A percentile compares a stretch with the other conserved stretches of the same genome.
Evolutionary conservation across 1,284 basidiomycete genomes (phyloP).

Genomic region (Schizophyllum amplum): DNA sequence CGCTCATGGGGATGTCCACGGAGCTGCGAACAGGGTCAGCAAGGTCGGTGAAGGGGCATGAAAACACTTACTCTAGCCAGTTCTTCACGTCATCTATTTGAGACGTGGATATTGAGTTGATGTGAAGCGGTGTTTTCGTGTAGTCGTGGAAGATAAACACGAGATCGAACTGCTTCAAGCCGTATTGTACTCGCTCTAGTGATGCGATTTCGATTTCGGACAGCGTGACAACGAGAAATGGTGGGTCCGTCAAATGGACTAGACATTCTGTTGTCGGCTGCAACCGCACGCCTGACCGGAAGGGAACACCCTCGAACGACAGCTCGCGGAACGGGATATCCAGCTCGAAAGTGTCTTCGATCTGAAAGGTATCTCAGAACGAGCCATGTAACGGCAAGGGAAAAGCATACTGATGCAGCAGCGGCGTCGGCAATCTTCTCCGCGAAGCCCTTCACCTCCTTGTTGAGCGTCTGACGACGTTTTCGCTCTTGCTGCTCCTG

Average conservation of each 20-base stretch:
- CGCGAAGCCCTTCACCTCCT: slow-evolving; percentile 91
- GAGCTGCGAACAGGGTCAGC: slow-evolving; percentile 44
- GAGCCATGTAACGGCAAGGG: not conserved
- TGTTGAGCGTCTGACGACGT: slow-evolving; percentile 85
- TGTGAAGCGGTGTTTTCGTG: slow-evolving; percentile 83
- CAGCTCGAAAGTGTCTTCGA: slow-evolving; percentile 81
- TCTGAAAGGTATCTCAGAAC: slow-evolving; percentile 28
- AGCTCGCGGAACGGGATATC: slow-evolving; percentile 98
- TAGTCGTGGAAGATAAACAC: slow-evolving; percentile 97
- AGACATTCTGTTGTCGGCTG: slow-evolving; percentile 97
- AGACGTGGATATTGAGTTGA: slow-evolving; percentile 89
- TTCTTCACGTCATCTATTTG: slow-evolving; percentile 95
- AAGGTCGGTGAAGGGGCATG: slow-evolving; percentile 6
- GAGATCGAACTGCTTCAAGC: slow-evolving; percentile 95
- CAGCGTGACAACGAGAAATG: slow-evolving; percentile 94
- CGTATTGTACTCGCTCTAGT: slow-evolving; percentile 95
- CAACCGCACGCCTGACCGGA: slow-evolving; percentile 89
- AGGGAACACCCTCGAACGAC: slow-evolving; percentile 95
- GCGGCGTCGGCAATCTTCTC: slow-evolving; percentile 89
- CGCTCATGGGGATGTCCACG: slow-evolving; percentile 93
- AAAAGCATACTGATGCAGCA: slow-evolving; percentile 51
- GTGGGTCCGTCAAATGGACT: slow-evolving; percentile 91
- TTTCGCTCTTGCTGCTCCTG: slow-evolving; percentile 96
- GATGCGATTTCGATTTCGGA: slow-evolving; percentile 96
- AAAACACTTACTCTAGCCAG: slow-evolving; percentile 85